phyloP scores from a whole-genome alignment of 805 yeast genomes.

The Blastobotrys attinorum region DNA sequence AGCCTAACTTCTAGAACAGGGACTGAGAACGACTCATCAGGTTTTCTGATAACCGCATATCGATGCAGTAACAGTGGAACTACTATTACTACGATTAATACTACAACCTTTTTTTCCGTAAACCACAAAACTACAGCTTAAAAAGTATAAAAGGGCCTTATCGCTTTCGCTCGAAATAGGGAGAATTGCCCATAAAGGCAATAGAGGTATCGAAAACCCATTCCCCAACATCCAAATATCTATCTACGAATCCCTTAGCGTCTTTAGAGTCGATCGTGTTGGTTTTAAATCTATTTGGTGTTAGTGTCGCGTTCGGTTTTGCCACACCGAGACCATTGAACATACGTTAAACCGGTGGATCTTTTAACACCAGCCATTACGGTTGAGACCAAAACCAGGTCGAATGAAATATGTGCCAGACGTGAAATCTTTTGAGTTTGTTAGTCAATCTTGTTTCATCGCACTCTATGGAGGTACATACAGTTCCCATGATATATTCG shows the following conservation, averaged over 20 bases:
- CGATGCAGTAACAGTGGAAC: too few relatives aligned
- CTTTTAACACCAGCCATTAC: conserved; percentile 80
- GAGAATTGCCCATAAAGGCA: conserved; percentile 61
- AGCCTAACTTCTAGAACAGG: too few relatives aligned
- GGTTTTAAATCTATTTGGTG: conserved; percentile 41
- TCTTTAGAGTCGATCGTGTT: conserved; percentile 42
- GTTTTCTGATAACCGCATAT: too few relatives aligned
- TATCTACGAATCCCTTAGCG: conserved; percentile 36
- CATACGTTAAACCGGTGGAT: conserved; percentile 61
- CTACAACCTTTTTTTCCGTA: too few relatives aligned
- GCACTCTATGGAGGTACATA: too few relatives aligned
- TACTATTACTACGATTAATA: too few relatives aligned
- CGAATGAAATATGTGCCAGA: conserved; percentile 64
- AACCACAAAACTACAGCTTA: too few relatives aligned
- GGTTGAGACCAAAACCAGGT: conserved; percentile 70
- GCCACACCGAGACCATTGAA: conserved; percentile 6
- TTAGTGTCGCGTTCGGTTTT: not conserved
- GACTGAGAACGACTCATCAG: too few relatives aligned
- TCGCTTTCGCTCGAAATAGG: conserved; percentile 47
- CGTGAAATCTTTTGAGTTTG: conserved; percentile 58
- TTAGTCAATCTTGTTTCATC: too few relatives aligned
- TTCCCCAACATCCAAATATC: conserved; percentile 83
- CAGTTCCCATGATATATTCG: conserved; percentile 13
- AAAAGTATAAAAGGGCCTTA: not conserved
- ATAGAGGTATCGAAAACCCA: conserved; percentile 65